Base-by-base conservation (phyloP, 2,329 filamentous ascomycete species). In the Monosporascus sp. region DNA sequence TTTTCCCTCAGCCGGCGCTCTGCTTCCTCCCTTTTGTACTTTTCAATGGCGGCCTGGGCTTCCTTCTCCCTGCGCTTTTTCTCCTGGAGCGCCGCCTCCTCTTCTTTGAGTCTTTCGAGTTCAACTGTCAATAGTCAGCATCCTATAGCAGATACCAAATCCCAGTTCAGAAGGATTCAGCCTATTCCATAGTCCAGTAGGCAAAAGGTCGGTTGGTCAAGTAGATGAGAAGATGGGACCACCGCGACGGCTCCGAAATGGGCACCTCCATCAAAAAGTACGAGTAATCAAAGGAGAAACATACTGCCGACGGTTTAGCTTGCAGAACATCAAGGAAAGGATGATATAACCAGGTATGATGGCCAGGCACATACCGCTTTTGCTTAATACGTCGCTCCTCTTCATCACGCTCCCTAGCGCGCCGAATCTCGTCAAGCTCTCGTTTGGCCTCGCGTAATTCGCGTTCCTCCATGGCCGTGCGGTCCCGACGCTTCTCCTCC, bases 321-420 rank as follows among this genome's bases (percentile, higher is more conserved):
- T 39, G 15, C 38, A 18, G 18, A 7, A 39, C 38, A 2, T 39
- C 6, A 39, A 39, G 38, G 8, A 39, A 39, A 20, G 38, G 6
- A 20, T 7, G 18, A 8, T 31, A 31, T 31, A 31, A 31, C 27
- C 27, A 31, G 17, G 38, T 1, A n/a, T 9, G 15, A 20, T 11
- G 17, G 15, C 38, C 18, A 39, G 38, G 17, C 17, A 39, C 38
- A 5, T 27, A 46, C 43, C 43, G 65, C 57, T 81, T 76, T 59
- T 75, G 73, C 64, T 75, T 79, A 51, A 83, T 74, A 22, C 77
- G 75, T 51, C 71, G 72, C 63, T 80, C 73, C 58, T 78, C 74
- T 59, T 74, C 74, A n/a, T 72, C 71, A 22, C 71, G 72, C n/a
- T 75, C 71, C 57, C 77, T 78, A 41, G 75, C 74, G 18, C 64